Percentiles rank a stretch among this genome's conserved stretches.
Conservation (phyloP, 1,284 basidiomycete genomes). For the Austroboletus rostrupii region DNA sequence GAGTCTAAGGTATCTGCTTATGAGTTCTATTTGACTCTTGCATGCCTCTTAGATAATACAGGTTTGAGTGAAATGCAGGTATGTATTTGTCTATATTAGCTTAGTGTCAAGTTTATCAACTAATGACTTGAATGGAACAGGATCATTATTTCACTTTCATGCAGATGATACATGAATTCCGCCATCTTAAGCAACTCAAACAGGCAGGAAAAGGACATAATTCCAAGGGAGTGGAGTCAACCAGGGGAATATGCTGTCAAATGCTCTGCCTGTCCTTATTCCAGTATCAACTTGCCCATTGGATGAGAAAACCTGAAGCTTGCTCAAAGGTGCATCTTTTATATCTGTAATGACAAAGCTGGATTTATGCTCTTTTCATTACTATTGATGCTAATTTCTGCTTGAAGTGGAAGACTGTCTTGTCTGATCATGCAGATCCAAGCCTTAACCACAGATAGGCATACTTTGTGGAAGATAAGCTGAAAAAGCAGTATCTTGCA, state of each 20-base stretch:
- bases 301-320: too few relatives aligned
- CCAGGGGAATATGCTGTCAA: not conserved
- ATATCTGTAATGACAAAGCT: not conserved
- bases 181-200: constrained; percentile 17
- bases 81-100: not conserved
- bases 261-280: constrained; percentile 5
- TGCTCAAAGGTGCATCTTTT: too few relatives aligned
- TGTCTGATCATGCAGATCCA: constrained; percentile 19
- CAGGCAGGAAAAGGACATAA: constrained; percentile 58
- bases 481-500: not conserved
- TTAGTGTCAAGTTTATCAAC: not conserved
- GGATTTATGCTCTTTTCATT: not conserved
- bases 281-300: not conserved
- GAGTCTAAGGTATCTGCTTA: constrained; percentile 17
- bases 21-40: constrained; percentile 16
- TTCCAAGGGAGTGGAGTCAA: not conserved
- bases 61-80: not conserved
- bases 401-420: constrained; percentile 22
- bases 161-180: not conserved
- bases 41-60: not conserved
- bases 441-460: constrained; percentile 20
- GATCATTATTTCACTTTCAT: not conserved
- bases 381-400: constrained; percentile 18
- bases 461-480: constrained; percentile 18
- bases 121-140: not conserved